Evolutionary conservation across 768 basidiomycete species (phyloP).

Genomic region (Naematelia encephala): DNA sequence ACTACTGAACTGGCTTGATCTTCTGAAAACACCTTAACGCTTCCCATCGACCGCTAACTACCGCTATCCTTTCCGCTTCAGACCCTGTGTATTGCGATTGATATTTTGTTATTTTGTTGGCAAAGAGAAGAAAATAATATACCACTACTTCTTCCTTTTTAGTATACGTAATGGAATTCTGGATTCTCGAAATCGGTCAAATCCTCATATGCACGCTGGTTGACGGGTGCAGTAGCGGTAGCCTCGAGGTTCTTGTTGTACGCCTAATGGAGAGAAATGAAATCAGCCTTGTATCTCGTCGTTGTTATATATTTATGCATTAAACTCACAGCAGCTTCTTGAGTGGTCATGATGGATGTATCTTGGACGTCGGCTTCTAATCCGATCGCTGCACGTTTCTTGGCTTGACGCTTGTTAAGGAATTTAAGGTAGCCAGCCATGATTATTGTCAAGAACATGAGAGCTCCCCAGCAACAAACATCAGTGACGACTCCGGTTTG

Average conservation of each 20-base stretch:
- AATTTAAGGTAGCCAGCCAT: constrained; percentile 52
- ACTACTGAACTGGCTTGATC: too few species aligned
- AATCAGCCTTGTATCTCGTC: too few species aligned
- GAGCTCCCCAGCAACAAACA: constrained; percentile 53
- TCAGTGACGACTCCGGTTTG: constrained; percentile 53
- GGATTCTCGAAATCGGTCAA: constrained; percentile 41
- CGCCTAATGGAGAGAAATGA: constrained; percentile 10
- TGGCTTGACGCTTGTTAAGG: constrained; percentile 53
- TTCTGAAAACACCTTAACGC: too few species aligned
- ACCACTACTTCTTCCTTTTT: too few species aligned
- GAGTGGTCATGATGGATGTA: constrained; percentile 48
- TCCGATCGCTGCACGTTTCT: constrained; percentile 47
- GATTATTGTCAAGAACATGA: constrained; percentile 50
- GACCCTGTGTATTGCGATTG: neutral
- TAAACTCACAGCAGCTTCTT: constrained; percentile 19
- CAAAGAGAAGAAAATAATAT: too few species aligned
- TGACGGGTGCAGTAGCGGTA: neutral
- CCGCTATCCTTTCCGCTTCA: too few species aligned
- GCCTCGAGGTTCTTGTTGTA: constrained; percentile 15
- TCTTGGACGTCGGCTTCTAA: constrained; percentile 52
- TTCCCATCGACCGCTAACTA: too few species aligned
- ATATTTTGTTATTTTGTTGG: neutral
- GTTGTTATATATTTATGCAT: too few species aligned
- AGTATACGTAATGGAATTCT: constrained; percentile 20
- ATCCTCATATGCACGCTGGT: constrained; percentile 33